These are phyloP conservation scores for Firmiana major DNA, from an alignment of 345 rosid genomes.

Conservation along the genomic window DNA sequence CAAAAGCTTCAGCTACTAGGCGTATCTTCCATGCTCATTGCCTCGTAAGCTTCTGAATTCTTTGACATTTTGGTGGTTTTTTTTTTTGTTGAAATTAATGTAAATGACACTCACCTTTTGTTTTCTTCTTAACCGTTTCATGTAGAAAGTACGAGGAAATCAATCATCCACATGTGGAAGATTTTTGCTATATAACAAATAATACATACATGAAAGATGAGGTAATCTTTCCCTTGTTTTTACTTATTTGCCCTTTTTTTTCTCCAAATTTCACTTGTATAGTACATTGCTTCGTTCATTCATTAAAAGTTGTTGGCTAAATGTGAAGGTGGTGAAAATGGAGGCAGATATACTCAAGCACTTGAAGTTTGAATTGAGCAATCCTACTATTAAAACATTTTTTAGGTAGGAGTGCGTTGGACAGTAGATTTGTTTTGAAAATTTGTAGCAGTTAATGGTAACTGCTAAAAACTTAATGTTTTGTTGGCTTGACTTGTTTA, in stretches of 20 bases:
- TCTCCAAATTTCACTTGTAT: no score
- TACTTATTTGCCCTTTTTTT: background rate
- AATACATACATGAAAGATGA: constrained; percentile 60
- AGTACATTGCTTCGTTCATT: background rate
- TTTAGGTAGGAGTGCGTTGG: constrained; percentile 33
- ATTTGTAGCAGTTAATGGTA: background rate
- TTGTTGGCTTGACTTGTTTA: background rate
- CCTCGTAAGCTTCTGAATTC: constrained; percentile 49
- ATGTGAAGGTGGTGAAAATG: constrained; percentile 60
- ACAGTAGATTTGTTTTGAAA: no score
- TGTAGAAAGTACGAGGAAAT: constrained; percentile 77
- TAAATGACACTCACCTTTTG: background rate
- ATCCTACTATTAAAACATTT: constrained; percentile 57
- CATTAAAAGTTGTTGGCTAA: background rate
- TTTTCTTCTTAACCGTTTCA: background rate
- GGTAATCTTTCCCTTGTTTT: background rate
- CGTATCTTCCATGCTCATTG: constrained; percentile 82
- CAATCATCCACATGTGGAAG: constrained; percentile 59
- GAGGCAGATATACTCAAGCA: constrained; percentile 60
- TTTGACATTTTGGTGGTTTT: background rate
- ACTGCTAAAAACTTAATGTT: background rate
- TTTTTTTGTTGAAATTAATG: no score
- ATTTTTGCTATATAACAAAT: constrained; percentile 65
- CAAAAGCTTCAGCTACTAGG: constrained; percentile 76
- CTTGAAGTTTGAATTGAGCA: constrained; percentile 62